phyloP scores from a whole-genome alignment of 2,329 filamentous ascomycete genomes.

The Trichoderma endophyticum region DNA sequence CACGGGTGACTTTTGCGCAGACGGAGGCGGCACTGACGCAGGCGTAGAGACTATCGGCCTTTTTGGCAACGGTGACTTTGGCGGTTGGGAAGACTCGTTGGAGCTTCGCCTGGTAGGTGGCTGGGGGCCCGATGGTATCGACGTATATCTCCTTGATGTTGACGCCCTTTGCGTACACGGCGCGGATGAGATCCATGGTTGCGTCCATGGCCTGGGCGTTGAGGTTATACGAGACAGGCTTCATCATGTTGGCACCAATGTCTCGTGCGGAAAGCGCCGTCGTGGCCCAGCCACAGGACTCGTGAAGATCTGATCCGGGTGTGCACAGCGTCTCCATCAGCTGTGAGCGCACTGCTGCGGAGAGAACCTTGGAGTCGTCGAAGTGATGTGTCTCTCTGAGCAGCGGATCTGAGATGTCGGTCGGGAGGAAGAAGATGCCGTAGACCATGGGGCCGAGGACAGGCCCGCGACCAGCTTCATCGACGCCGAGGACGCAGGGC shows the following conservation, averaged over 20 bases:
- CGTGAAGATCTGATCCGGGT: conserved; percentile 45
- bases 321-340: conserved; percentile 72
- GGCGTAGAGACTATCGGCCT: conserved; percentile 89
- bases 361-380: conserved; percentile 92
- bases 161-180: conserved; percentile 72
- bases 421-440: conserved; percentile 70
- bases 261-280: conserved; percentile 77
- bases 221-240: conserved; percentile 73
- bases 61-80: conserved; percentile 76
- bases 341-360: conserved; percentile 68
- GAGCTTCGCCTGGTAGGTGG: conserved; percentile 78
- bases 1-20: conserved; percentile 92
- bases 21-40: conserved; percentile 92
- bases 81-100: conserved; percentile 78
- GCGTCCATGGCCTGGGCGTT: conserved; percentile 96
- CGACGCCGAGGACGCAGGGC: conserved; percentile 76
- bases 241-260: conserved; percentile 76
- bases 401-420: conserved; percentile 66
- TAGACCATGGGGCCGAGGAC: conserved; percentile 83
- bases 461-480: conserved; percentile 90
- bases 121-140: conserved; percentile 85
- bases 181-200: conserved; percentile 76
- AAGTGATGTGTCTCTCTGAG: conserved; percentile 80
- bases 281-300: conserved; percentile 76
- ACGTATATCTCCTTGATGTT: conserved; percentile 89